Conservation (phyloP, 2,329 filamentous ascomycete genomes). For the Botryotinia narcissicola region DNA sequence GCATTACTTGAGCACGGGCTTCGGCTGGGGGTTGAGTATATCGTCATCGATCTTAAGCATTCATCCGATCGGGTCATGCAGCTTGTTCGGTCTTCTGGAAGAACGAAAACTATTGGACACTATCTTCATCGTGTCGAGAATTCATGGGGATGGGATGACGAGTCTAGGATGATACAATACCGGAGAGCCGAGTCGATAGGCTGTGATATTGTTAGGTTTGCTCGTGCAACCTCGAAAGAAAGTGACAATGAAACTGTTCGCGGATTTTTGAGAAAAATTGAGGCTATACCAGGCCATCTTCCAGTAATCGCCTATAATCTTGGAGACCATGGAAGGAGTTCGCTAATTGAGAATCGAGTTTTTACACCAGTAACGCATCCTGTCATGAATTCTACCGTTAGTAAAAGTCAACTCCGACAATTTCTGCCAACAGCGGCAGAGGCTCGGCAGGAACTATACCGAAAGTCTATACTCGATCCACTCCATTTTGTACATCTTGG, state of each 20-base stretch:
- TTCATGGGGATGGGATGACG: slow-evolving; percentile 47
- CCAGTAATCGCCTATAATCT: slow-evolving; percentile 54
- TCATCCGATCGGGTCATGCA: slow-evolving; percentile 46
- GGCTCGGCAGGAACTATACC: slow-evolving; percentile 63
- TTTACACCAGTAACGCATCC: slow-evolving; percentile 55
- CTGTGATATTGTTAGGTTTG: slow-evolving; percentile 56
- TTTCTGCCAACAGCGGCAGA: slow-evolving; percentile 54
- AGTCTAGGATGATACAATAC: slow-evolving; percentile 49
- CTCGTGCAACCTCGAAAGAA: slow-evolving; percentile 48
- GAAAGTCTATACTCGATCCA: slow-evolving; percentile 64
- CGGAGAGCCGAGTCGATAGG: slow-evolving; percentile 49
- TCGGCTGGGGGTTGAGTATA: slow-evolving; percentile 63
- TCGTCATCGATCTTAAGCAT: slow-evolving; percentile 60
- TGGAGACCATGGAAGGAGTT: slow-evolving; percentile 52
- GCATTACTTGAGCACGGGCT: slow-evolving; percentile 61
- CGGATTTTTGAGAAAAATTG: slow-evolving; percentile 32
- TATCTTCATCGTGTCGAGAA: slow-evolving; percentile 41
- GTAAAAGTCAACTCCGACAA: slow-evolving; percentile 34
- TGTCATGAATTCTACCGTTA: slow-evolving; percentile 56
- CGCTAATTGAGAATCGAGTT: slow-evolving; percentile 55
- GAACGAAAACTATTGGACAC: slow-evolving; percentile 54
- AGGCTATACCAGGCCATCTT: slow-evolving; percentile 32
- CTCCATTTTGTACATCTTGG: slow-evolving; percentile 74
- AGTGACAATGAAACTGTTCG: slow-evolving; percentile 48
- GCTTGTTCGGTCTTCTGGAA: slow-evolving; percentile 48